Percentiles rank a stretch among this genome's conserved stretches.
Evolutionary conservation across 495 filamentous ascomycete species (phyloP).

Genomic region (Staphylotrichum longicolle): DNA sequence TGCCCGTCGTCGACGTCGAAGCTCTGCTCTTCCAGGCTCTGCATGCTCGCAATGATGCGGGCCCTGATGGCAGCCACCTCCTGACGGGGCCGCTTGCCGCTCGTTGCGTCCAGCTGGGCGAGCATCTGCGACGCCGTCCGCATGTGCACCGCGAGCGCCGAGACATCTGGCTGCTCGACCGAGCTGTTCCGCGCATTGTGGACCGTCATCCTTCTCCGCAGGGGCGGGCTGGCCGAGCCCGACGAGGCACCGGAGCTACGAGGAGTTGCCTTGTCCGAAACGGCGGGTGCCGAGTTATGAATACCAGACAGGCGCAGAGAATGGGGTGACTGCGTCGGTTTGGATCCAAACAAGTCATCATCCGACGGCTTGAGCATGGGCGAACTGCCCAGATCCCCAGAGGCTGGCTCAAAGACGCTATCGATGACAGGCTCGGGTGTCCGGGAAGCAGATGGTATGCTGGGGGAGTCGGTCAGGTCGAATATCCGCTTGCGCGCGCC

Average conservation of each 20-base stretch:
- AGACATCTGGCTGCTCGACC: conserved; percentile 65
- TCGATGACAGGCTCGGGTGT: conserved; percentile 50
- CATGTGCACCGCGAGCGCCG: conserved; percentile 75
- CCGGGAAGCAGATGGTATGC: conserved; percentile 34
- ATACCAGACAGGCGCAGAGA: conserved; percentile 56
- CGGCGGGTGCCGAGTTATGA: conserved; percentile 49
- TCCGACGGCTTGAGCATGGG: conserved; percentile 57
- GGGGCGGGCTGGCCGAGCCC: conserved; percentile 58
- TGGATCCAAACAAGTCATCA: conserved; percentile 34
- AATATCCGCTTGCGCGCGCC: conserved; percentile 62
- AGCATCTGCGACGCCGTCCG: conserved; percentile 76
- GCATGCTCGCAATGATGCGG: conserved; percentile 80
- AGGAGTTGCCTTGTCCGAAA: conserved; percentile 54
- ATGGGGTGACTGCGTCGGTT: conserved; percentile 25
- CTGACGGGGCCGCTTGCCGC: conserved; percentile 64
- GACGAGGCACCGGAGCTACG: conserved; percentile 57
- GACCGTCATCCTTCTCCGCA: conserved; percentile 50
- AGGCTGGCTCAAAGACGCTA: conserved; percentile 72
- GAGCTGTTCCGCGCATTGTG: conserved; percentile 42
- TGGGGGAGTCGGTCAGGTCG: conserved; percentile 53
- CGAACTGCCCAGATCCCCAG: conserved; percentile 67
- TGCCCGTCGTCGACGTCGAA: conserved; percentile 61
- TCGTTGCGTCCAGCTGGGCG: conserved; percentile 69
- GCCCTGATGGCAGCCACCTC: conserved; percentile 74
- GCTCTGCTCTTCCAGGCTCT: conserved; percentile 75